phyloP scores from a whole-genome alignment of 495 filamentous ascomycete genomes.

The Penicillium cinerascens region DNA sequence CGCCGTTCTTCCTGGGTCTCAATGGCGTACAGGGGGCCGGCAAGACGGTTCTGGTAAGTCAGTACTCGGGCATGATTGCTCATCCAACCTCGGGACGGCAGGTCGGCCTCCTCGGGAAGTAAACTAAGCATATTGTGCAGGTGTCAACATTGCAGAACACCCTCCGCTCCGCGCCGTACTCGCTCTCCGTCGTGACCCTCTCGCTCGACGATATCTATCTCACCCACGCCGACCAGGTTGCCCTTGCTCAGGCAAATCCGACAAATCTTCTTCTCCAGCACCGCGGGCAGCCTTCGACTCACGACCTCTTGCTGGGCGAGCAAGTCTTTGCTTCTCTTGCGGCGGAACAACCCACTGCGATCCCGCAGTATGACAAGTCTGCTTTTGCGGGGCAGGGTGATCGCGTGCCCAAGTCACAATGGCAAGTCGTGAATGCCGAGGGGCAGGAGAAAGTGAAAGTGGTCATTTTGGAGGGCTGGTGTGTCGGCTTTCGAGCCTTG shows the following conservation, averaged over 20 bases:
- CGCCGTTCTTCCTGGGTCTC: constrained; percentile 58
- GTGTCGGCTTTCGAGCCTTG: constrained; percentile 77
- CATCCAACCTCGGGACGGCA: constrained; percentile 8
- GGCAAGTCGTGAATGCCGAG: constrained; percentile 60
- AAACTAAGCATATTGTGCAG: constrained; percentile 31
- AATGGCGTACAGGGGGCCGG: constrained; percentile 80
- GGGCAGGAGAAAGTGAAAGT: constrained; percentile 48
- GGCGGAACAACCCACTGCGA: constrained; percentile 47
- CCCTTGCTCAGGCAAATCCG: constrained; percentile 58
- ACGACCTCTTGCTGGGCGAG: constrained; percentile 67
- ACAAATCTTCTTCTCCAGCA: constrained; percentile 75
- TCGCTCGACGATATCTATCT: constrained; percentile 94
- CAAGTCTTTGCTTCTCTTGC: constrained; percentile 61
- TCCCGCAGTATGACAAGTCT: constrained; percentile 84
- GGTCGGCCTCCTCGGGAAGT: constrained; percentile 2
- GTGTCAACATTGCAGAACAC: constrained; percentile 62
- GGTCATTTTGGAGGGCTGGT: constrained; percentile 89
- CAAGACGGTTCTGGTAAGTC: constrained; percentile 77
- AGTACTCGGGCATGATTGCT: constrained; percentile 12
- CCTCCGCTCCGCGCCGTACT: constrained; percentile 63
- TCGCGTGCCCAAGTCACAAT: constrained; percentile 56
- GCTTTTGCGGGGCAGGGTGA: constrained; percentile 75
- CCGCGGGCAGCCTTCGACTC: constrained; percentile 81
- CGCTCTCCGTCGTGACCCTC: constrained; percentile 68
- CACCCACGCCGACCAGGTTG: constrained; percentile 64